These are phyloP conservation scores for Berberis vulgaris DNA, from an alignment of 164 flowering plant genomes.

Conservation along the genomic window DNA sequence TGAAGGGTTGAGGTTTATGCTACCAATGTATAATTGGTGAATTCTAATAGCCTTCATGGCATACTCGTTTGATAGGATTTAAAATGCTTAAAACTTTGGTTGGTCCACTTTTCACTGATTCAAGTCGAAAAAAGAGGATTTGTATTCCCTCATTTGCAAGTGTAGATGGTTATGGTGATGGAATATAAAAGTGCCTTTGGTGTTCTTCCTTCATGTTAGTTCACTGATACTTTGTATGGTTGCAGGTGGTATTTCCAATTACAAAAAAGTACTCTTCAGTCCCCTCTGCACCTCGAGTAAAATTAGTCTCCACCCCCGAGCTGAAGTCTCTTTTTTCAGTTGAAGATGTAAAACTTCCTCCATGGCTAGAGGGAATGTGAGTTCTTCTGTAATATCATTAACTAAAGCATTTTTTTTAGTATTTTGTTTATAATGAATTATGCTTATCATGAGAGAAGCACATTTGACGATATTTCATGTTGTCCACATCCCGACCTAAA, in stretches of 20 bases:
- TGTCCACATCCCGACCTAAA: slow-evolving; percentile 7
- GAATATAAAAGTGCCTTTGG: no score
- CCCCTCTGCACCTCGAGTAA: slow-evolving; percentile 67
- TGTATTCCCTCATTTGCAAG: no score
- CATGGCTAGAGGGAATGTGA: slow-evolving; percentile 93
- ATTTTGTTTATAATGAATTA: neutral
- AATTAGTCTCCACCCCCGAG: slow-evolving; percentile 69
- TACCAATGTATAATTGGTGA: no score
- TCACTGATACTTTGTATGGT: neutral
- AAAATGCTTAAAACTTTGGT: no score
- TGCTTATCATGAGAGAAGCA: neutral
- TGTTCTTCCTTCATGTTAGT: neutral
- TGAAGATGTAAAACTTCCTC: slow-evolving; percentile 87
- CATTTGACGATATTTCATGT: slow-evolving; percentile 4
- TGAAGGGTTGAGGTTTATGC: no score
- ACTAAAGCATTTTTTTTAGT: neutral
- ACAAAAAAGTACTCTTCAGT: slow-evolving; percentile 36
- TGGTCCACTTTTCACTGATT: no score
- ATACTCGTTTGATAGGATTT: no score
- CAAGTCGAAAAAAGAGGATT: no score
- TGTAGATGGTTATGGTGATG: no score
- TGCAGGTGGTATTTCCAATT: slow-evolving; percentile 73
- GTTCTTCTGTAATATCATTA: slow-evolving; percentile 10
- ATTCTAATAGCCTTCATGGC: no score
- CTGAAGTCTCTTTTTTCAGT: slow-evolving; percentile 58